Conservation (phyloP, 495 filamentous ascomycete genomes). For the Annulohypoxylon bovei region DNA sequence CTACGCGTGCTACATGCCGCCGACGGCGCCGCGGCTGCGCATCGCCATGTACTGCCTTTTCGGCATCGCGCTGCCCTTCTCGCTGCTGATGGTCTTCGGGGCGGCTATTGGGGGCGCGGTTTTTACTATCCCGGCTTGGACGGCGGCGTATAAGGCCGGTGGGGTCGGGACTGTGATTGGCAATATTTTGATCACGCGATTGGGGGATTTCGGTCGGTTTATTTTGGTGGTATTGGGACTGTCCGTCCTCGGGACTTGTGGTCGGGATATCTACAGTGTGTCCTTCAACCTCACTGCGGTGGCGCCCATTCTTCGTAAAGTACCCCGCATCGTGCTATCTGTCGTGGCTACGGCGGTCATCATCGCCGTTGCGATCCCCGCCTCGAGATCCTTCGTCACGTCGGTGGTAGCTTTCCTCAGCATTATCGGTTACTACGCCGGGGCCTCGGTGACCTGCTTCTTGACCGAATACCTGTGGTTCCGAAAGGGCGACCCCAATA, state of each 20-base stretch:
- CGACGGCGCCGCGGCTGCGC: constrained; percentile 45
- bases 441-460: constrained; percentile 54
- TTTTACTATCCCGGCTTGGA: constrained; percentile 44
- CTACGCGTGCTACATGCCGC: constrained; percentile 51
- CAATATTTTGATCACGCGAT: constrained; percentile 52
- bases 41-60: constrained; percentile 49
- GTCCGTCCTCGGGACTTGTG: constrained; percentile 55
- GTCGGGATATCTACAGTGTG: constrained; percentile 47
- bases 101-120: constrained; percentile 56
- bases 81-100: constrained; percentile 57
- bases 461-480: constrained; percentile 55
- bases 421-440: constrained; percentile 57
- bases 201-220: constrained; percentile 59
- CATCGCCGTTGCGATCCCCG: constrained; percentile 55
- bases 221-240: constrained; percentile 57
- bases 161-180: constrained; percentile 56
- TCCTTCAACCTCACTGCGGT: constrained; percentile 58
- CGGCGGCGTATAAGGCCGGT: constrained; percentile 47
- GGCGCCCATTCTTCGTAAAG: constrained; percentile 47
- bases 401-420: constrained; percentile 56
- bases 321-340: constrained; percentile 54
- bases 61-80: constrained; percentile 54
- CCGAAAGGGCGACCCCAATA: constrained; percentile 34
- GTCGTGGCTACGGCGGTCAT: constrained; percentile 53
- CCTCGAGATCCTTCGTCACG: constrained; percentile 54